A percentile compares a stretch with the other conserved stretches of the same genome.
Evolutionary conservation across 495 filamentous ascomycete genomes (phyloP).

Genomic region (Lepraria neglecta): DNA sequence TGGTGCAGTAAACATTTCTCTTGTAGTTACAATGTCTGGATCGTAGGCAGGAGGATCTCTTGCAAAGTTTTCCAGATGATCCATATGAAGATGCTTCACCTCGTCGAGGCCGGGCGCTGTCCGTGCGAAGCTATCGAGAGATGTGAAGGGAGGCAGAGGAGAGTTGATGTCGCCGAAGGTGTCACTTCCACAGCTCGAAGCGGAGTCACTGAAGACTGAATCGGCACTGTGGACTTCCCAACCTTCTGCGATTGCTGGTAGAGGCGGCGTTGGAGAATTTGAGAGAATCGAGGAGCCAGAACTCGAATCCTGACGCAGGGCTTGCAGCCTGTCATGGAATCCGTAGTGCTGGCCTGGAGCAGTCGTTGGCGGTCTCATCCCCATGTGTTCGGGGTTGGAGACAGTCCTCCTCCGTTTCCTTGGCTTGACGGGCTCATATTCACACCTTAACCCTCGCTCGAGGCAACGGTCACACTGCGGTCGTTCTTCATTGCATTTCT

Average conservation of each 20-base stretch:
- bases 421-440: constrained; percentile 52
- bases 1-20: constrained; percentile 28
- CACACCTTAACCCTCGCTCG: constrained; percentile 48
- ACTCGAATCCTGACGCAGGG: constrained; percentile 30
- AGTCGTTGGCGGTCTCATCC: constrained; percentile 29
- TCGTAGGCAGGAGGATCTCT: constrained; percentile 26
- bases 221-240: constrained; percentile 32
- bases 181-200: constrained; percentile 31
- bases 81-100: constrained; percentile 30
- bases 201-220: constrained; percentile 31
- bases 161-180: constrained; percentile 29
- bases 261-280: constrained; percentile 28
- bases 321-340: constrained; percentile 30
- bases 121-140: constrained; percentile 29
- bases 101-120: constrained; percentile 26
- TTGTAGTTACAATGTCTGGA: constrained; percentile 27
- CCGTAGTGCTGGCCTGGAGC: constrained; percentile 30
- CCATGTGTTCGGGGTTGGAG: constrained; percentile 30
- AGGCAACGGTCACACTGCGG: constrained; percentile 52
- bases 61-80: constrained; percentile 28
- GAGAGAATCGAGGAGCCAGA: constrained; percentile 31
- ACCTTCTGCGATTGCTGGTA: constrained; percentile 30
- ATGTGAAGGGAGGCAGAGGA: constrained; percentile 28
- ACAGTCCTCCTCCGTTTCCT: constrained; percentile 46
- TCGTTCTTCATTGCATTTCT: constrained; percentile 58